Base-by-base conservation (phyloP, 352 stramenopile species). In the Phytopythium kandeliae region DNA sequence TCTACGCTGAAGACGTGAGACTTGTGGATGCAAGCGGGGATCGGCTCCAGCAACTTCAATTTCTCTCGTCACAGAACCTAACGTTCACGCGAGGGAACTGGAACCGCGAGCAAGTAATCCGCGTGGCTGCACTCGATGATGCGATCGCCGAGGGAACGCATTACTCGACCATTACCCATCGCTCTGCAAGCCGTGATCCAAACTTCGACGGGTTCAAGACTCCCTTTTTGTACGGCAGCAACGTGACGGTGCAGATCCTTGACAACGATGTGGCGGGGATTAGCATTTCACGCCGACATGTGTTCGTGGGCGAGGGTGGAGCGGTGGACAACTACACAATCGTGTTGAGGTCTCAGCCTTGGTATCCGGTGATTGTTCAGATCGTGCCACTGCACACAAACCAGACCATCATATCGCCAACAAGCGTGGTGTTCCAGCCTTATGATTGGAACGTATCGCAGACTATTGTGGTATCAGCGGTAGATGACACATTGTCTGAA, bases 41-140 rank as follows among this genome's bases (percentile, higher is more conserved):
- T 12, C 17, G 17, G 0, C 54, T 85, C n/a, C 63, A 83, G 38
- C 78, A 89, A 28, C 51, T 89, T 2, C 22, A 50, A 13, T 71
- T 82, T 30, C 36, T 74, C 35, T 53, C 63, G 0, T 53, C 52
- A 4, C 48, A 74, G 15, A 30, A 48, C 24, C 44, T 86, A 12
- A 48, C 54, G 4, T 89, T 89, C 55, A 86, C 73, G 0, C 50
- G 40, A 12, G 49, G n/a, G 4, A 81, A 83, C 24, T 91, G 80
- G 80, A 89, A 89, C 34, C 62, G 64, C 12, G 76, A 88, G 30
- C 80, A 91, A 51, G 38, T 72, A n/a, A 66, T 91, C 24, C 63
- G 54, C 1, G 64, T 91, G 9, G 36, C 54, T 9, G 73, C 80
- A 13, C 57, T 89, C 4, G 71, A 91, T 48, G 80, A 91, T 36